Conservation (phyloP, 176 grass and related monocot genomes). For the bread wheat (Triticum aestivum) region IWGSC_CS_RefSeq_v2.1 NC_057798.1:551488351-551488850, state of each 20-base stretch:
- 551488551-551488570: background rate
- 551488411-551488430: constrained; percentile 8
- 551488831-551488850: constrained; percentile 1
- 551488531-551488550: background rate
- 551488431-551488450: no score
- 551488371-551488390: constrained; percentile 48
- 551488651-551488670: background rate
- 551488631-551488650: background rate
- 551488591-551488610: background rate
- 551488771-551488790: background rate
- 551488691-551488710: background rate
- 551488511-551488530: background rate
- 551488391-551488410: background rate
- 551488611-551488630: background rate
- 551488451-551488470: background rate
- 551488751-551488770: background rate
- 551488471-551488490: background rate
- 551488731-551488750: background rate
- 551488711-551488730: background rate
- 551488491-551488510: background rate
- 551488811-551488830: constrained; percentile 12
- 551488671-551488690: constrained; percentile 1
- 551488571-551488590: background rate
- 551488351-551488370: constrained; percentile 26
- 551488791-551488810: background rate